phyloP scores from a whole-genome alignment of 2,329 filamentous ascomycete genomes.

The Trichoderma afroharzianum region DNA sequence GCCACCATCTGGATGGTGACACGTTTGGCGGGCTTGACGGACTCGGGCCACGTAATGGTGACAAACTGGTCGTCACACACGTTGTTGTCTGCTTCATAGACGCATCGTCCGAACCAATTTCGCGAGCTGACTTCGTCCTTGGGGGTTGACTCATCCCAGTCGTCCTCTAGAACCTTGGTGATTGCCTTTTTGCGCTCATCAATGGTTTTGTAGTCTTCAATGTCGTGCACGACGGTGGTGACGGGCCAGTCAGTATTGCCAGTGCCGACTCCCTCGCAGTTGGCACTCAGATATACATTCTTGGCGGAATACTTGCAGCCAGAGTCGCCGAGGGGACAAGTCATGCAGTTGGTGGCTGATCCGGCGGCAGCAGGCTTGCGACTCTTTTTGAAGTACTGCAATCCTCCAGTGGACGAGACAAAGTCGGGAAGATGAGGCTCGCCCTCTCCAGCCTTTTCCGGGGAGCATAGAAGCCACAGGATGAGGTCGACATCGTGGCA shows the following conservation, averaged over 20 bases:
- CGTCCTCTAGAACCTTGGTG: slow-evolving; percentile 44
- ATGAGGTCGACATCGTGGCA: slow-evolving; percentile 95
- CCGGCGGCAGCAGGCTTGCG: slow-evolving; percentile 76
- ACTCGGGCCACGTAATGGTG: slow-evolving; percentile 79
- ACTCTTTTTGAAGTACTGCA: slow-evolving; percentile 72
- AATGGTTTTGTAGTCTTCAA: slow-evolving; percentile 67
- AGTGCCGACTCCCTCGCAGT: slow-evolving; percentile 55
- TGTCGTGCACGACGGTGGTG: slow-evolving; percentile 85
- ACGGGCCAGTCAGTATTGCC: slow-evolving; percentile 78
- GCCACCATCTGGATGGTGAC: slow-evolving; percentile 94
- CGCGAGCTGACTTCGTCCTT: slow-evolving; percentile 45
- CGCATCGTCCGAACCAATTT: slow-evolving; percentile 90
- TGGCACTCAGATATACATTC: slow-evolving; percentile 71
- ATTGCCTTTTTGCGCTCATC: slow-evolving; percentile 39
- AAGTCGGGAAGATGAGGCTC: slow-evolving; percentile 68
- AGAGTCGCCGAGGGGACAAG: slow-evolving; percentile 62
- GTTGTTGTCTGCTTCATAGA: slow-evolving; percentile 89
- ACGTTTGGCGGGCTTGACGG: slow-evolving; percentile 67
- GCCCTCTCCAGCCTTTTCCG: slow-evolving; percentile 43
- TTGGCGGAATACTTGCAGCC: slow-evolving; percentile 83
- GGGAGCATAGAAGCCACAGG: slow-evolving; percentile 84
- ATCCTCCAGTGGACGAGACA: slow-evolving; percentile 70
- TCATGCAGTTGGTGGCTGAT: slow-evolving; percentile 78
- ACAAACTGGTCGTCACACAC: slow-evolving; percentile 93
- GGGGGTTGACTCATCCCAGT: slow-evolving; percentile 50